phyloP scores from a whole-genome alignment of 805 yeast genomes.

The Sporopachydermia quercuum region DNA sequence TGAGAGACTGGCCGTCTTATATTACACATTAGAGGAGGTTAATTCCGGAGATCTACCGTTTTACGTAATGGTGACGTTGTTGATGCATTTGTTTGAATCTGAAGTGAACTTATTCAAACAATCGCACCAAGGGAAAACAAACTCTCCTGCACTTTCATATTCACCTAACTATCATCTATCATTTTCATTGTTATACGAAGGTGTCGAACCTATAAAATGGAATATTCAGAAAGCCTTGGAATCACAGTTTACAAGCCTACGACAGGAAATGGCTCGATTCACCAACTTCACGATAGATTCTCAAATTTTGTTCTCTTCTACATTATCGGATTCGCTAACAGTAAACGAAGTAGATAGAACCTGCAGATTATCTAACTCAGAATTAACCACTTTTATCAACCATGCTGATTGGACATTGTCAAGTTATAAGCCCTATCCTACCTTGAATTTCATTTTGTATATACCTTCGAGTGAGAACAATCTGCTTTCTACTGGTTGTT shows the following conservation, averaged over 20 bases:
- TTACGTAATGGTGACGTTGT: constrained; percentile 36
- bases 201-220: constrained; percentile 57
- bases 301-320: constrained; percentile 34
- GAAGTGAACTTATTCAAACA: constrained; percentile 21
- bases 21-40: constrained; percentile 29
- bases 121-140: neutral
- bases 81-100: constrained; percentile 29
- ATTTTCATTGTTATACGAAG: constrained; percentile 55
- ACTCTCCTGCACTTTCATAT: constrained; percentile 27
- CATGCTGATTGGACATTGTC: constrained; percentile 73
- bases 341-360: constrained; percentile 18
- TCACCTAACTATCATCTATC: constrained; percentile 63
- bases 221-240: constrained; percentile 42
- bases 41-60: constrained; percentile 50
- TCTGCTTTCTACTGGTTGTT: constrained; percentile 25
- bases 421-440: constrained; percentile 40
- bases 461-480: constrained; percentile 35
- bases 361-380: constrained; percentile 28
- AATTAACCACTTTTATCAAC: constrained; percentile 66
- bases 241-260: constrained; percentile 38
- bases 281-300: constrained; percentile 68
- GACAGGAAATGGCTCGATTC: constrained; percentile 34
- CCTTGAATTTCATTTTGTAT: constrained; percentile 56
- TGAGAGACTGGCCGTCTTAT: constrained; percentile 24
- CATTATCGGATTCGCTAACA: constrained; percentile 10